phyloP scores from a whole-genome alignment of 257 asterid species.

The Dorcoceras hygrometricum region DNA sequence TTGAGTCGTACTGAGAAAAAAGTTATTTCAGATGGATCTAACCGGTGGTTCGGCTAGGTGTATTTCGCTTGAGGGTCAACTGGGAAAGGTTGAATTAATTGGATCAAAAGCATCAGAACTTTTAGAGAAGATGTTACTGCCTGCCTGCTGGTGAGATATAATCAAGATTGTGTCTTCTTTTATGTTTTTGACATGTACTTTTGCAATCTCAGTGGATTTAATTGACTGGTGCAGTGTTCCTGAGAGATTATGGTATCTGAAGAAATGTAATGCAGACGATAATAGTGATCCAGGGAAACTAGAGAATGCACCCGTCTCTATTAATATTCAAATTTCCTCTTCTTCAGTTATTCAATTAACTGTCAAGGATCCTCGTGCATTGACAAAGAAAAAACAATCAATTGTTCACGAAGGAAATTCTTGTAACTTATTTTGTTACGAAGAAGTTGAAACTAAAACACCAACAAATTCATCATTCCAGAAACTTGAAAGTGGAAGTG shows the following conservation, averaged over 20 bases:
- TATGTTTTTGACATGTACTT: conserved; percentile 10
- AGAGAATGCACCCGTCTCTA: conserved; percentile 27
- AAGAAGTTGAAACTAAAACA: conserved; percentile 31
- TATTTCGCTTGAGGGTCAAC: conserved; percentile 69
- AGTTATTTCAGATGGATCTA: conserved; percentile 44
- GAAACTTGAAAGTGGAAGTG: conserved; percentile 32
- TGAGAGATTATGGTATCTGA: conserved; percentile 33
- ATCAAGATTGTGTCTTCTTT: conserved; percentile 14
- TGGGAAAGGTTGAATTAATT: conserved; percentile 70
- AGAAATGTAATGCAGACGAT: conserved; percentile 33
- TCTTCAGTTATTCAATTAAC: conserved; percentile 49
- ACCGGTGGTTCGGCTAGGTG: conserved; percentile 43
- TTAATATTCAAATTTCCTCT: conserved; percentile 35
- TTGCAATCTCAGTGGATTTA: conserved; percentile 19
- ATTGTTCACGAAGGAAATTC: conserved; percentile 32
- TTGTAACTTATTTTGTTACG: conserved; percentile 25
- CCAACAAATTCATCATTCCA: conserved; percentile 25
- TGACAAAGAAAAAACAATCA: conserved; percentile 29
- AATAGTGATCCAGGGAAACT: conserved; percentile 25
- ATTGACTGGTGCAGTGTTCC: conserved; percentile 36
- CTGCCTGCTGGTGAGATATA: conserved; percentile 50
- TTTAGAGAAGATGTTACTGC: conserved; percentile 64
- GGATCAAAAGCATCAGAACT: conserved; percentile 62
- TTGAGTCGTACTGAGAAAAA: conserved; percentile 13
- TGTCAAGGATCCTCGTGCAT: conserved; percentile 68